Percentiles rank a stretch among this genome's conserved stretches.
Evolutionary conservation across 441 rosid species (phyloP).

Genomic region (Oxalis stricta): DNA sequence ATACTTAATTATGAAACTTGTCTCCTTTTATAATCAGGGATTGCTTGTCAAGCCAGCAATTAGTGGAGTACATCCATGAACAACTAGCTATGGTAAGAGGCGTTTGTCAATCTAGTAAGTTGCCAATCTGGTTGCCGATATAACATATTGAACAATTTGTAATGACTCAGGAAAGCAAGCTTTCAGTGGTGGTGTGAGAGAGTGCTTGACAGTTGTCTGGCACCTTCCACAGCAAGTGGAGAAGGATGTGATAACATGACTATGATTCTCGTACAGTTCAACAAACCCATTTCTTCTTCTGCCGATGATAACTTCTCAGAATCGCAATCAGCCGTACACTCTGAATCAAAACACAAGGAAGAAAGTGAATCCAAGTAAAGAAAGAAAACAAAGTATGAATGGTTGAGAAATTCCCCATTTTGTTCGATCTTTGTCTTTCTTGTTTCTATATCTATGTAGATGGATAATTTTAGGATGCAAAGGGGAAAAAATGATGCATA

Average conservation of each 20-base stretch:
- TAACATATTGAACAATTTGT: too few relatives aligned
- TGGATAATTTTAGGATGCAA: too few relatives aligned
- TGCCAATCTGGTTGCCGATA: not conserved
- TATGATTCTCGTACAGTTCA: slow-evolving; percentile 86
- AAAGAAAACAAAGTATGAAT: too few relatives aligned
- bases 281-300: slow-evolving; percentile 40
- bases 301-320: slow-evolving; percentile 23
- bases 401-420: too few relatives aligned
- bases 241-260: slow-evolving; percentile 99
- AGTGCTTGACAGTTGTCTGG: slow-evolving; percentile 77
- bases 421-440: too few relatives aligned
- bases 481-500: too few relatives aligned
- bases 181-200: slow-evolving; percentile 79
- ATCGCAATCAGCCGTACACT: slow-evolving; percentile 16
- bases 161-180: slow-evolving; percentile 67
- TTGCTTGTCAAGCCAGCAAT: slow-evolving; percentile 93
- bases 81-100: slow-evolving; percentile 45
- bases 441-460: too few relatives aligned
- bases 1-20: too few relatives aligned
- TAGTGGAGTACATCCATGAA: slow-evolving; percentile 79
- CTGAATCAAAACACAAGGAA: slow-evolving; percentile 15
- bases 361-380: slow-evolving; percentile 3
- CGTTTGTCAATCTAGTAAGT: not conserved
- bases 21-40: slow-evolving; percentile 44
- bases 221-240: slow-evolving; percentile 75